Evolutionary conservation across 1,284 basidiomycete genomes (phyloP).

Genomic region (Papiliotrema fonsecae): DNA sequence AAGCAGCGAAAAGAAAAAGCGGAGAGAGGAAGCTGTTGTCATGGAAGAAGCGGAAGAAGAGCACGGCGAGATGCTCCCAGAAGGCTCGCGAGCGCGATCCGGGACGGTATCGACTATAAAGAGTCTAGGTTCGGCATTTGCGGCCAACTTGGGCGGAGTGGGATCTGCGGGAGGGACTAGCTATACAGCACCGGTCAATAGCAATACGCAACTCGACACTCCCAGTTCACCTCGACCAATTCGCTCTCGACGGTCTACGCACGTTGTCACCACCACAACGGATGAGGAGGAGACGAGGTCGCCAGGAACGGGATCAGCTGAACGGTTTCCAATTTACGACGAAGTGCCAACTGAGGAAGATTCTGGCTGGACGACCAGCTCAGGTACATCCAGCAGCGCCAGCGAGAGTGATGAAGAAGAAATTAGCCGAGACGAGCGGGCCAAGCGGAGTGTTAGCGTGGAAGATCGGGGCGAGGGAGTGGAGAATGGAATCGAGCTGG

Average conservation of each 20-base stretch:
- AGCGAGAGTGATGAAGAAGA: conserved; percentile 6
- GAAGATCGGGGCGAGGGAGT: conserved; percentile 14
- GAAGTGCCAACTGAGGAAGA: conserved; percentile 12
- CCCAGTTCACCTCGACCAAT: not conserved
- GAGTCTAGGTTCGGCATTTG: too few species aligned
- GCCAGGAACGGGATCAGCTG: too few species aligned
- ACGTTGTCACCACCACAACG: too few species aligned
- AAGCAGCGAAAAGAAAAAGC: conserved; percentile 6
- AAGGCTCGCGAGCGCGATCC: conserved; percentile 1
- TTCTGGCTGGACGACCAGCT: conserved; percentile 19
- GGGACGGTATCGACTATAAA: not conserved
- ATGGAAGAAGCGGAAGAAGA: conserved; percentile 4
- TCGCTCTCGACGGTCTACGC: too few species aligned
- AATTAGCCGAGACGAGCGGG: conserved; percentile 7
- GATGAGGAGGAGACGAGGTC: too few species aligned
- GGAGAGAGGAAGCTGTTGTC: conserved; percentile 3
- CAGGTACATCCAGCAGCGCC: conserved; percentile 13
- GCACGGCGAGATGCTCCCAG: conserved; percentile 8
- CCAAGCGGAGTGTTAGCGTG: not conserved
- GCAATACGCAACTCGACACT: too few species aligned
- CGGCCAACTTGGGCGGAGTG: not conserved
- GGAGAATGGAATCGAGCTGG: conserved; percentile 6
- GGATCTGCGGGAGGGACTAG: too few species aligned
- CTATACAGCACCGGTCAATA: too few species aligned
- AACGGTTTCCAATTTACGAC: too few species aligned